Base-by-base conservation (phyloP, 2,329 filamentous ascomycete species). In the Fusarium haematococcum region DNA sequence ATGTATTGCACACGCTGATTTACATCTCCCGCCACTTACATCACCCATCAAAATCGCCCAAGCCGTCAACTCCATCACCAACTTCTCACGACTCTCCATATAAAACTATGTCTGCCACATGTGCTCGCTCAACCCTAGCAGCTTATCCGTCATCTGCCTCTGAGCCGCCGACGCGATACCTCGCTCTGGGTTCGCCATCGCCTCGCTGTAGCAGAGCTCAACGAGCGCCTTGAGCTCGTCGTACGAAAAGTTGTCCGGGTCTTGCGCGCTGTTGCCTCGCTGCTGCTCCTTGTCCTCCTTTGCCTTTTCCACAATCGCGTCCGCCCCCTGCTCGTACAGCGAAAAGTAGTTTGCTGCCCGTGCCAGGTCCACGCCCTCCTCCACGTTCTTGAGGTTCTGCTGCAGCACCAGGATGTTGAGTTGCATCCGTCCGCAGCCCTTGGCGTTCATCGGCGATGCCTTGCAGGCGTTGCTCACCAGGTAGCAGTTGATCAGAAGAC, bases 371-470 rank as follows among this genome's bases (percentile, higher is more conserved):
- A 94, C 92, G 10, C 89, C 89, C 2, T 90, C 87, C 82, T 97
- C 95, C 63, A 99, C 92, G 75, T 97, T 97, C 85, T 98, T 98
- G 65, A 99, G 90, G 79, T 98, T 98, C 81, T 99, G 97, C 84
- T 98, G 96, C 61, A 99, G 86, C 45, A 99, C 97, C 27, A 98
- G 88, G 58, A 98, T 95, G 81, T 99, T 98, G 79, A 98, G 90
- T 81, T 95, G 93, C 90, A 99, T 95, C 41, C 95, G 90, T n/a
- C 92, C 91, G 69, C 92, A 94, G 48, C 97, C 97, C 77, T 93
- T 90, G 41, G 85, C 86, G 81, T 99, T 98, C 91, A 99, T 96
- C 9, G 93, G 91, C 59, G 91, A 91, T 52, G 96, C 93, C 79
- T 90, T 89, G 20, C 88, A 85, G 2, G 92, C 91, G 72, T 93